Evolutionary conservation across 2,329 filamentous ascomycete genomes (phyloP), one percentile per base, ranked within the genome.

Genomic region (Aspergillus sergii): DNA sequence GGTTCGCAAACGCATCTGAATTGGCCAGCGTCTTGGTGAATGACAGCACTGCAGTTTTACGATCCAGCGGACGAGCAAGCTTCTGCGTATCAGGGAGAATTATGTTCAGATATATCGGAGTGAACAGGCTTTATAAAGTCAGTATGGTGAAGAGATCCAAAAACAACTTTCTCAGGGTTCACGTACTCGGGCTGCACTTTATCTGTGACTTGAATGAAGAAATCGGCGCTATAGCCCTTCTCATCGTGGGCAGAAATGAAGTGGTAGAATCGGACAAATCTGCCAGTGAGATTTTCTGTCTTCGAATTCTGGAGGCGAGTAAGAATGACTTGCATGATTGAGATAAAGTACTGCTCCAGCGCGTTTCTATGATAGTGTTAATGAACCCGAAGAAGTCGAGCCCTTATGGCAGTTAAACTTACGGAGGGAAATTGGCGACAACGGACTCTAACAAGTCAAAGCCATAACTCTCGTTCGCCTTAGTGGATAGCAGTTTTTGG

Each of bases 241-340:
- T 95, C 90, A 39, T 91, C 88, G 65, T 85, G 86, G 21, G 93
- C 92, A 34, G 92, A 92, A 60, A 98, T 86, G 66, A 97, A 89
- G 78, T 99, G 94, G 77, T 96, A 99, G 83, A 99, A 96, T 39
- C 93, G 90, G 59, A 94, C 91, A 76, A 99, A 97, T 59, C 93
- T 90, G 60, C 92, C 82, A 71, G 93, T 91, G 78, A 96, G 91
- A 54, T 88, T 91, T 71, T 98, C 94, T 0, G 94, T 89, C 80
- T 86, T 95, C 79, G 80, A 92, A 80, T 83, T 90, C 82, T 82
- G 84, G 63, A 92, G 80, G 43, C 89, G 84, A 19, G 88, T 91
- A 75, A 97, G 90, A 72, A 98, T 86, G 46, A 98, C 86, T 63
- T 89, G 88, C 62, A 98, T 84, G 63, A 99, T 91, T 1, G 89